Evolutionary conservation across 179 eudicot species (phyloP), one percentile per base, ranked within the genome.

Genomic region (Silene noctiflora): DNA sequence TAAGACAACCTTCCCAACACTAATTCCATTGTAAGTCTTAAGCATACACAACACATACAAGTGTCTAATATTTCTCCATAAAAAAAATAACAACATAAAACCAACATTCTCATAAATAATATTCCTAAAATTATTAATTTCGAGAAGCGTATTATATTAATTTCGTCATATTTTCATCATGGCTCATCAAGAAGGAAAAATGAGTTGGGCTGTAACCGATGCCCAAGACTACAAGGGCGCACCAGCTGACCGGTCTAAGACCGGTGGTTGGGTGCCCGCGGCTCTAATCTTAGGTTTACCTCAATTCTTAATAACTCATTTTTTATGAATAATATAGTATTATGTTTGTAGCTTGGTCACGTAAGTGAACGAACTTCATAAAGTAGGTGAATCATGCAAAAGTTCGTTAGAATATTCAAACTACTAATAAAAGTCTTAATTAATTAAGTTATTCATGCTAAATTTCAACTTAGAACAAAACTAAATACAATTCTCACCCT

Each of bases 231-330:
- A 87, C 81, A 86, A 82, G 81, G 98, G 98, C 17, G 39, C 56
- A 29, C 96, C 98, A 8, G 98, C 94, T 12, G 93, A 93, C 67
- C 85, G 87, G 79, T 53, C 91, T 1, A 91, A 85, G 83, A 93
- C 98, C 29, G 98, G 98, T 71, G 96, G 98, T 51, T 93, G 98
- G 98, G 78, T 88, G 4, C 86, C 93, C 31, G 98, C 98, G 70
- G 91, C 96, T 17, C 88, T 89, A 25, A 87, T 91, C 61, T 80
- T 93, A 83, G 94, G 98, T 93, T 66, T n/a, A 84, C 78, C 69
- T 51, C 31, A 59, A 21, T 77, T 6, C 53, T 21, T 21, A 21
- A 17, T 69, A 33, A 77, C 46, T 14, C 2, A 35, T 33, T 35
- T 1, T 13, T 16, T 46, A 56, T 58, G 46, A 19, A 17, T 17